Evolutionary conservation across 2,329 filamentous ascomycete genomes (phyloP).

Genomic region (Moelleriella libera): DNA sequence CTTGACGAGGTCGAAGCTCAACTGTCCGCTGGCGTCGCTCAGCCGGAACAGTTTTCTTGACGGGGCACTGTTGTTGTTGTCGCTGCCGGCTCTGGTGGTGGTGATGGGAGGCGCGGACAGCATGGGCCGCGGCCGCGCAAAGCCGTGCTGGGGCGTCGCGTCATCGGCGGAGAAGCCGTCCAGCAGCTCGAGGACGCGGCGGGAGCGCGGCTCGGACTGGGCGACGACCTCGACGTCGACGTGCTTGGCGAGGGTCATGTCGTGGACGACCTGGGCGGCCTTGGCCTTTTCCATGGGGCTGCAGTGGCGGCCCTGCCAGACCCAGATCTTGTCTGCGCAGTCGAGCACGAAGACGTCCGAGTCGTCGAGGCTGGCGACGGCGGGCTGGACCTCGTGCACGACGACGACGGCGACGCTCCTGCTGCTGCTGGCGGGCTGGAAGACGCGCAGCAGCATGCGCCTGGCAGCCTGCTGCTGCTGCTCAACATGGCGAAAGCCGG

Average conservation of each 20-base stretch:
- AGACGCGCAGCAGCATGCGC: conserved; percentile 42
- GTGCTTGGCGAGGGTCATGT: conserved; percentile 49
- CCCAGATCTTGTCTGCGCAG: conserved; percentile 48
- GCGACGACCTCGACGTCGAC: conserved; percentile 51
- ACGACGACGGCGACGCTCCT: conserved; percentile 38
- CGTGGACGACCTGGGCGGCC: conserved; percentile 52
- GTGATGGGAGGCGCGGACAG: background rate
- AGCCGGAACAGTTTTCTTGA: conserved; percentile 41
- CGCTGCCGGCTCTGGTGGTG: conserved; percentile 10
- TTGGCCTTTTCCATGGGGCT: conserved; percentile 57
- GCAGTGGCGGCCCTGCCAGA: conserved; percentile 53
- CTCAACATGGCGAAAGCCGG: conserved; percentile 52
- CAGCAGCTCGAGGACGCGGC: conserved; percentile 40
- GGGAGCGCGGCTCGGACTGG: conserved; percentile 42
- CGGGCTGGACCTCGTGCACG: conserved; percentile 49
- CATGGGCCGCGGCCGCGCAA: conserved; percentile 25
- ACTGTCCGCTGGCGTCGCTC: conserved; percentile 43
- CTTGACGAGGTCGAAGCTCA: conserved; percentile 44
- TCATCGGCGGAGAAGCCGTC: conserved; percentile 26
- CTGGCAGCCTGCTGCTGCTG: conserved; percentile 17
- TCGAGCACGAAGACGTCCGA: conserved; percentile 53
- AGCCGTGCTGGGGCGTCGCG: conserved; percentile 15
- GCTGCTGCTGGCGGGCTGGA: conserved; percentile 27
- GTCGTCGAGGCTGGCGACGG: conserved; percentile 48
- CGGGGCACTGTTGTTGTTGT: background rate